phyloP scores from a whole-genome alignment of 192 early-diverging fungal species.

The Coemansia sp. region DNA sequence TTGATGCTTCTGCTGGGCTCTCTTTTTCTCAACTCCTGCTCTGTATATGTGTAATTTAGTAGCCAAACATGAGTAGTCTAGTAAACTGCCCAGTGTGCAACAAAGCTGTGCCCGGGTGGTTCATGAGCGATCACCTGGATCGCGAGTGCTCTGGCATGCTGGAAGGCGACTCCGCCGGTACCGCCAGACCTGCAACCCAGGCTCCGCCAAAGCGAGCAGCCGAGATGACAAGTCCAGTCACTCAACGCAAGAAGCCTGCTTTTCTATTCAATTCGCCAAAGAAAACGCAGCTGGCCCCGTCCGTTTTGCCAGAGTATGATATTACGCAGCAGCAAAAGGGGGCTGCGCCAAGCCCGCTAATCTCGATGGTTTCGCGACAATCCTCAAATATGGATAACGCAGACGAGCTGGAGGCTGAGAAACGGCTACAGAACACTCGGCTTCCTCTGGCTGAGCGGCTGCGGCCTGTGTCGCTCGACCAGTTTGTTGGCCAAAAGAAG shows the following conservation, averaged over 20 bases:
- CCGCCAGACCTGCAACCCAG: neutral
- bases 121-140: slow-evolving; percentile 49
- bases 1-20: too few species aligned
- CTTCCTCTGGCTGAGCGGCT: slow-evolving; percentile 49
- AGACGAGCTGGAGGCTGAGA: slow-evolving; percentile 6
- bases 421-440: slow-evolving; percentile 20
- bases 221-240: slow-evolving; percentile 2
- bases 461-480: slow-evolving; percentile 54
- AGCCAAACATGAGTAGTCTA: slow-evolving; percentile 16
- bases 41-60: neutral
- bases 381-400: neutral
- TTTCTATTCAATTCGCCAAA: neutral
- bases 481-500: slow-evolving; percentile 71
- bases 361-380: neutral
- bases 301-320: neutral
- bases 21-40: neutral
- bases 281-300: neutral
- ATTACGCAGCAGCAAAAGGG: neutral
- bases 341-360: neutral
- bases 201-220: slow-evolving; percentile 5
- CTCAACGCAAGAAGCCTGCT: slow-evolving; percentile 5
- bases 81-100: slow-evolving; percentile 41
- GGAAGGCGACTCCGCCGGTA: neutral
- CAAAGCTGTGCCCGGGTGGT: slow-evolving; percentile 46
- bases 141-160: slow-evolving; percentile 30